A percentile compares a stretch with the other conserved stretches of the same genome.
phyloP scores from a whole-genome alignment of 805 yeast species.

The Hanseniaspora meyeri region DNA sequence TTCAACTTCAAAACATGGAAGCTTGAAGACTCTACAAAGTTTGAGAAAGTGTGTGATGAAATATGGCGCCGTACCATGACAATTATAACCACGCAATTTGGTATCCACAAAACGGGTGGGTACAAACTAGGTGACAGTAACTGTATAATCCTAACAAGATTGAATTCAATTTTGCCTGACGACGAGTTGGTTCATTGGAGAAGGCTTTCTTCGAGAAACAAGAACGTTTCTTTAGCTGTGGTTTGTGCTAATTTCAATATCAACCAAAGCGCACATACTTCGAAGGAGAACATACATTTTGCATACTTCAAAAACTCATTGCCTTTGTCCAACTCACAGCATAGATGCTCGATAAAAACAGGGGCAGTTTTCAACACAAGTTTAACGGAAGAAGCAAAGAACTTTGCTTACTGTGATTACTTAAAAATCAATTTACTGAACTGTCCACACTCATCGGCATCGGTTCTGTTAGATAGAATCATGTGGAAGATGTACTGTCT shows the following conservation, averaged over 20 bases:
- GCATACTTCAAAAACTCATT: slow-evolving; percentile 47
- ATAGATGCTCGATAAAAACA: slow-evolving; percentile 55
- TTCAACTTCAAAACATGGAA: slow-evolving; percentile 57
- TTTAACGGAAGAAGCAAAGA: slow-evolving; percentile 14
- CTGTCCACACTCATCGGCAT: slow-evolving; percentile 56
- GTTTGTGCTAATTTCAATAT: slow-evolving; percentile 54
- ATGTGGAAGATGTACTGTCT: slow-evolving; percentile 52
- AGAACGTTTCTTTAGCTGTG: slow-evolving; percentile 51
- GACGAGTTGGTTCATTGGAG: slow-evolving; percentile 75
- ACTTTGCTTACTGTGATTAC: slow-evolving; percentile 26
- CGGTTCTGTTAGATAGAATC: slow-evolving; percentile 42
- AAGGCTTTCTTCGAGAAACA: slow-evolving; percentile 46
- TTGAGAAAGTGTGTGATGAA: slow-evolving; percentile 50
- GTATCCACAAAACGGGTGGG: slow-evolving; percentile 23
- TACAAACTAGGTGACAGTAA: slow-evolving; percentile 28
- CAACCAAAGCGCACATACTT: slow-evolving; percentile 34
- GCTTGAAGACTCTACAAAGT: slow-evolving; percentile 29
- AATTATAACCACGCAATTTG: slow-evolving; percentile 25
- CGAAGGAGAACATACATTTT: slow-evolving; percentile 44
- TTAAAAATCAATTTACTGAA: slow-evolving; percentile 59
- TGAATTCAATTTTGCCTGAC: slow-evolving; percentile 65
- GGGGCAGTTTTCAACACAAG: slow-evolving; percentile 45
- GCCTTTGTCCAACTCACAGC: slow-evolving; percentile 59
- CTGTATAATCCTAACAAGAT: slow-evolving; percentile 54
- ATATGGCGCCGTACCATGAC: slow-evolving; percentile 50